Base-by-base conservation (phyloP, 2,329 filamentous ascomycete species). In the Clarireedia monteithiana region DNA sequence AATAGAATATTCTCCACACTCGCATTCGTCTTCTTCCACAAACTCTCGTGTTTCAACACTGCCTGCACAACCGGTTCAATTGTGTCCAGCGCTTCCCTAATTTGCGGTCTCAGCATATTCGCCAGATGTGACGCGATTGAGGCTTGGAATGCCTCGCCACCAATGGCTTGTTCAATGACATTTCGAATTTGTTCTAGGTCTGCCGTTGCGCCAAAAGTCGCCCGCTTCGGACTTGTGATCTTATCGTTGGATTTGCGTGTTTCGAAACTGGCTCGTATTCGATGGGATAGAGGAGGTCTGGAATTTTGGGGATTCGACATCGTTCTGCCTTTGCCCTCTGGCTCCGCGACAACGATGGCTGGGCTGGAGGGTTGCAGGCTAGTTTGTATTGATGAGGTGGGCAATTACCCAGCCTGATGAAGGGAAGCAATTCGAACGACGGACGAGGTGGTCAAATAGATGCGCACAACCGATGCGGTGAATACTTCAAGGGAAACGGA, bases 41-140 rank as follows among this genome's bases (percentile, higher is more conserved):
- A 57, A 12, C 67, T 40, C 48, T 69, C 66, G 57, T 69, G 67
- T 3, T 60, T 55, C 47, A 68, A 67, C n/a, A 69, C 67, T 3
- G 66, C 63, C 58, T 69, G 66, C 15, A 69, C 66, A 26, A 69
- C 58, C 9, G 67, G 67, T 36, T 69, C 66, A 27, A 69, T 63
- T 2, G 66, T 69, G 54, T 69, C 67, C 9, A 69, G 56, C 10
- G 67, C 67, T 26, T 60, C 59, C 50, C 66, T 68, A 36, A 69
- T 69, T 0, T 64, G 62, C 6, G 67, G 67, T 46, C 68, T 65
- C 12, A 69, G 62, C 17, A 69, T 46, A 36, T 60, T 59, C 2
- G 66, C 66, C 26, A 69, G 56, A 45, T 68, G 66, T 9, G 62
- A 60, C 7, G 67, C 66, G 46, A 69, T 67, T 14, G 66, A 65